A percentile compares a stretch with the other conserved stretches of the same genome.
These are phyloP conservation scores for Myotisia sp. DNA, from an alignment of 2,329 filamentous ascomycete genomes.

Conservation along the genomic window DNA sequence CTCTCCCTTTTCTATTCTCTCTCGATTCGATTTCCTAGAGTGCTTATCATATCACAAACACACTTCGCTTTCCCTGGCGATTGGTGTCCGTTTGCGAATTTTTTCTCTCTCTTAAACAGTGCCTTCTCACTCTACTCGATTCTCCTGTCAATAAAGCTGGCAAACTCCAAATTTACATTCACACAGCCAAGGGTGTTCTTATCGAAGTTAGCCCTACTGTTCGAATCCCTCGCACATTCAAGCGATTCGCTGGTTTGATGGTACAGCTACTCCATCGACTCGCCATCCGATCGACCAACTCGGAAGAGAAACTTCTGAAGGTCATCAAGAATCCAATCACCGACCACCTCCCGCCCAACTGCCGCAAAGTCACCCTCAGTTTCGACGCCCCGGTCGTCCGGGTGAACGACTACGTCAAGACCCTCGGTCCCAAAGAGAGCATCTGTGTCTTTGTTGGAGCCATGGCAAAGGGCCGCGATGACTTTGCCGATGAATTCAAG, in stretches of 20 bases:
- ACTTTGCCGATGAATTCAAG: conserved; percentile 86
- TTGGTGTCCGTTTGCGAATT: conserved; percentile 12
- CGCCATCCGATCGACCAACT: conserved; percentile 90
- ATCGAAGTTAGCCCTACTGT: conserved; percentile 98
- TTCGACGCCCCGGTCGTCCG: conserved; percentile 82
- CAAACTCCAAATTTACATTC: conserved; percentile 94
- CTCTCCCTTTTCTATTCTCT: conserved; percentile 88
- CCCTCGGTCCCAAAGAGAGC: conserved; percentile 68
- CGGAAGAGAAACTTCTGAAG: conserved; percentile 90
- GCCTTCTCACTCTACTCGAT: conserved; percentile 88
- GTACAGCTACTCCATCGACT: conserved; percentile 91
- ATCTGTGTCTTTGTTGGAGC: conserved; percentile 96
- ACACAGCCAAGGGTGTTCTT: conserved; percentile 89
- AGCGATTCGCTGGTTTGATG: conserved; percentile 97
- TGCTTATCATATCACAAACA: conserved; percentile 6
- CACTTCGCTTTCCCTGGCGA: no score
- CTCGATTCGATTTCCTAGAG: no score
- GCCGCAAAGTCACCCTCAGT: conserved; percentile 91
- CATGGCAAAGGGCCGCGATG: conserved; percentile 94
- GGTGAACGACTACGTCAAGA: conserved; percentile 75
- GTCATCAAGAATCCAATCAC: conserved; percentile 98
- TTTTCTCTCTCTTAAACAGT: conserved; percentile 41
- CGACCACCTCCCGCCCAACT: conserved; percentile 90
- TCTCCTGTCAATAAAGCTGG: conserved; percentile 98
- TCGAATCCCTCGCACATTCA: conserved; percentile 94